Base-by-base conservation (phyloP, 1,284 basidiomycete species). In the Puccinia coronata region DNA sequence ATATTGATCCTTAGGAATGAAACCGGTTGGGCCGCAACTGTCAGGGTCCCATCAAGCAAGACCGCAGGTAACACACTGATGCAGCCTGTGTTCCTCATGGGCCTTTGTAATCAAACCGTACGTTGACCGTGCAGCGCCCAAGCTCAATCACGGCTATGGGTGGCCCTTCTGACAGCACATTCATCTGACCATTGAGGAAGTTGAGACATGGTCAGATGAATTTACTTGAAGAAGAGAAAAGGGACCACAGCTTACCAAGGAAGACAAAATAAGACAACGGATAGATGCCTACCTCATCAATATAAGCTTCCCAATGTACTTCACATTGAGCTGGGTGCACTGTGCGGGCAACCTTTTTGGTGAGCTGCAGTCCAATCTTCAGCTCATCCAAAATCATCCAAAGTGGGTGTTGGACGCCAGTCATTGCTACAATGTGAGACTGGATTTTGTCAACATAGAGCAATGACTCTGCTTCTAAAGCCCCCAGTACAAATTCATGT, bases 51-150 rank as follows among this genome's bases (percentile, higher is more conserved):
- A 1, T 73, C 31, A 3, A 73, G 34, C 0, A 18, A 73, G 39
- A 73, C 55, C 12, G 71, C 71, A 0, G 71, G 71, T 14, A 73
- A 31, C 1, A 57, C 71, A 39, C 63, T 65, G 1, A 36, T 39
- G 23, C 63, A 20, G 23, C 12, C 25, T 14, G 28, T 16, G 43
- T 43, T 43, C 23, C 31, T 31, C 9, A 31, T 11, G 0, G 12
- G 34, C n/a, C 16, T 12, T 11, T 2, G 63, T 0, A 65, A 8
- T 0, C 41, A 20, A 1, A 9, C 34, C 0, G 63, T 65, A 0
- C 63, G 28, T 3, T 2, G n/a, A 1, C 63, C 63, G 0, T 5
- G 9, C 3, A n/a, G 63, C 0, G 34, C 63, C 31, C 34, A 57
- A 28, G 55, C 25, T 12, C 8, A 4, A 25, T 57, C 8, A 9